Base-by-base conservation (phyloP, 2,329 filamentous ascomycete species). In the Xylariaceae sp. region DNA sequence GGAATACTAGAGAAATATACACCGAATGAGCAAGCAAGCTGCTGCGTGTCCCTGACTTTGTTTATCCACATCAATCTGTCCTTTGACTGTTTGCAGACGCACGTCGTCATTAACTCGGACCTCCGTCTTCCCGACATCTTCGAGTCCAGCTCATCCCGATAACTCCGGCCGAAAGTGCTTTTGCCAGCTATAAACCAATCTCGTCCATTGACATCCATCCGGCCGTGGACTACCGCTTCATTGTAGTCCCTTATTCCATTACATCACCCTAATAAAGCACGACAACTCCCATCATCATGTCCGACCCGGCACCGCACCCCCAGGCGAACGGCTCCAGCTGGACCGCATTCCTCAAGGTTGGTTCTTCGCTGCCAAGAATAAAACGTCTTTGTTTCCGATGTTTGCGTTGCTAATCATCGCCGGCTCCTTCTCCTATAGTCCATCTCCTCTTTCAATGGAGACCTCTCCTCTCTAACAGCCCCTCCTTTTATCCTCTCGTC, bases 391-490 rank as follows among this genome's bases (percentile, higher is more conserved):
- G 44, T 15, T 8, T 15, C 44, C 54, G 13, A 13, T 15, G 13
- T 52, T 35, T 48, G 17, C 44, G 58, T 4, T 51, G 23, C 23
- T 30, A 30, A 30, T 30, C 23, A 30, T 30, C 23, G 23, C 23
- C 23, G 23, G 5, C 23, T 30, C 23, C 23, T 23, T 35, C 10
- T 17, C 18, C n/a, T 44, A 47, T 60, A 73, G 71, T 72, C 71
- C 51, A 71, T 73, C 58, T 67, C 71, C 39, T 71, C 68, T 55
- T 72, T 80, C 51, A 78, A 79, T 61, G 79, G 79, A 58, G 80
- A 82, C 56, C 75, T 82, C 15, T 76, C 79, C 59, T 81, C 80
- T 57, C 74, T 82, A 50, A 81, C 80, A 0, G 79, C 78, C 1
- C 80, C 80, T 0, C 78, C 78, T 1, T 79, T 76, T 54, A 78